Conservation (phyloP, 495 filamentous ascomycete genomes). For the Penicillium bialowiezense region DNA sequence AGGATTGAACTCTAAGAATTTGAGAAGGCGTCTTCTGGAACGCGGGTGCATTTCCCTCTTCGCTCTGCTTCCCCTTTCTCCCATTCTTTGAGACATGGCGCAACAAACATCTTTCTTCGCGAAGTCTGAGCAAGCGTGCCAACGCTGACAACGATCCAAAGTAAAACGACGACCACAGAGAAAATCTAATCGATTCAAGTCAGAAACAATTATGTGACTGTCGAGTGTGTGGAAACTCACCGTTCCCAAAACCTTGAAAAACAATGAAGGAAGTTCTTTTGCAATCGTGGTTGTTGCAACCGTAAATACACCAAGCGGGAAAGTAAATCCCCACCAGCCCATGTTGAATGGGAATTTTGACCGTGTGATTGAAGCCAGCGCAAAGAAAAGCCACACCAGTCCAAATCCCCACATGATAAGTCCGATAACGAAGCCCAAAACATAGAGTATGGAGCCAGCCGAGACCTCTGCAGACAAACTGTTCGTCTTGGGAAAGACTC, state of each 20-base stretch:
- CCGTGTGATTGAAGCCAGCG: constrained; percentile 29
- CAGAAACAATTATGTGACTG: background rate
- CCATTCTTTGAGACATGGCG: constrained; percentile 7
- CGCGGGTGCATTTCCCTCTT: background rate
- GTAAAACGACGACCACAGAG: constrained; percentile 3
- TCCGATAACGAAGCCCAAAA: constrained; percentile 34
- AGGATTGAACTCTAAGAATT: too few species aligned
- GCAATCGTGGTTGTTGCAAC: constrained; percentile 38
- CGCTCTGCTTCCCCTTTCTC: background rate
- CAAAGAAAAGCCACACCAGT: constrained; percentile 41
- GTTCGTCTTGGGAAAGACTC: constrained; percentile 20
- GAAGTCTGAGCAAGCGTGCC: background rate
- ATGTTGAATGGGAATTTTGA: constrained; percentile 53
- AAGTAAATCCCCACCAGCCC: constrained; percentile 59
- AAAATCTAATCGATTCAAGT: constrained; percentile 8
- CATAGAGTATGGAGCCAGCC: constrained; percentile 32
- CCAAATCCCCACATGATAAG: constrained; percentile 44
- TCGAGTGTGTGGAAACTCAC: constrained; percentile 12
- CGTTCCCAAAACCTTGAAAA: constrained; percentile 45
- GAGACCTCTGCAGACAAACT: background rate
- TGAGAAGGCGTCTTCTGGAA: too few species aligned
- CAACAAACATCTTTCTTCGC: constrained; percentile 6
- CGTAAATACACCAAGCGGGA: constrained; percentile 50
- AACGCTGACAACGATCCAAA: constrained; percentile 9
- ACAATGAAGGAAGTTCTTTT: constrained; percentile 38